phyloP scores from a whole-genome alignment of 345 rosid genomes.

The Eutrema japonicum region DNA sequence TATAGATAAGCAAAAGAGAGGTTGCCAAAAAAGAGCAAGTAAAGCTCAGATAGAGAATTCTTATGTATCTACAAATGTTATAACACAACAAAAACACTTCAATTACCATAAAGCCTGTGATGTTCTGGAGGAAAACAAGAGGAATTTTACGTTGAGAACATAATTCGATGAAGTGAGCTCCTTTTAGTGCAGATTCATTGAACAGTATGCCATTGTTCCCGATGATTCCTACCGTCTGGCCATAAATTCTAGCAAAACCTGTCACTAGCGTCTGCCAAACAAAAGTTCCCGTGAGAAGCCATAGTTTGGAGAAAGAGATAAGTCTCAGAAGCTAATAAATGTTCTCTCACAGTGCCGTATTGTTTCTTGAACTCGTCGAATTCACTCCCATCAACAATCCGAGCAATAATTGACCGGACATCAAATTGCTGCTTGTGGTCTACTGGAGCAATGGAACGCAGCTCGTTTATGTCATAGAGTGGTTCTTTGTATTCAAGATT shows the following conservation, averaged over 20 bases:
- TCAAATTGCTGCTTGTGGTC: slow-evolving; percentile 93
- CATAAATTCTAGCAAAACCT: slow-evolving; percentile 80
- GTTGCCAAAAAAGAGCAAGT: neutral
- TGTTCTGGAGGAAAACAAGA: slow-evolving; percentile 87
- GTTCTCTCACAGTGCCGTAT: slow-evolving; percentile 86
- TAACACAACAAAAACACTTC: slow-evolving; percentile 3
- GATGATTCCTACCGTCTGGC: slow-evolving; percentile 85
- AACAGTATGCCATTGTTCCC: slow-evolving; percentile 95
- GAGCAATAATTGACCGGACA: slow-evolving; percentile 87
- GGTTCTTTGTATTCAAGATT: slow-evolving; percentile 68
- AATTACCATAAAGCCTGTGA: slow-evolving; percentile 94
- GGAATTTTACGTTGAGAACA: slow-evolving; percentile 92
- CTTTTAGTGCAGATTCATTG: slow-evolving; percentile 93
- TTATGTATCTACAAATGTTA: neutral
- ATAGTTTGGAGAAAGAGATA: slow-evolving; percentile 1
- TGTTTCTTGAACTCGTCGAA: slow-evolving; percentile 97
- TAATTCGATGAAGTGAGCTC: slow-evolving; percentile 91
- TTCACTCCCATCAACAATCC: slow-evolving; percentile 92
- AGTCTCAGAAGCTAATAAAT: neutral
- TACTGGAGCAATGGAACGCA: slow-evolving; percentile 84
- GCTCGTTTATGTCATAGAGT: slow-evolving; percentile 76
- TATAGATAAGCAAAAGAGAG: slow-evolving; percentile 35
- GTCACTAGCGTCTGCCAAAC: slow-evolving; percentile 86
- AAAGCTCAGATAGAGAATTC: neutral
- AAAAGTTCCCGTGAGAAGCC: slow-evolving; percentile 11